These are phyloP conservation scores for Salix purpurea DNA, from an alignment of 345 rosid species.

Conservation along the genomic window DNA sequence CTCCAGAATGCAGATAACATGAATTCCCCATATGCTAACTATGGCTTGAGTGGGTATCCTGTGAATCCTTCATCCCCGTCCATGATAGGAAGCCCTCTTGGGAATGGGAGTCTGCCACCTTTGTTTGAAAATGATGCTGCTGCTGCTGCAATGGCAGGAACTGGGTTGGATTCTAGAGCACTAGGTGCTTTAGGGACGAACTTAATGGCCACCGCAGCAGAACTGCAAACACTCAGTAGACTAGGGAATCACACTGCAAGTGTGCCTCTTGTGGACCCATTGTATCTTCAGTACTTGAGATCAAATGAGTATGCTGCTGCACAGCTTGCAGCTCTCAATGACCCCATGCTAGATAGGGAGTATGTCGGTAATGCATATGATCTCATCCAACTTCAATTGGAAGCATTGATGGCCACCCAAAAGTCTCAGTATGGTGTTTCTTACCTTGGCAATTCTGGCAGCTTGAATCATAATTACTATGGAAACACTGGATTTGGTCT, in stretches of 20 bases:
- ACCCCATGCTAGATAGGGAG: constrained; percentile 41
- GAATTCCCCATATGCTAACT: constrained; percentile 41
- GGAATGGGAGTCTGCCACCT: constrained; percentile 44
- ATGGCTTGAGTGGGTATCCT: constrained; percentile 38
- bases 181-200: constrained; percentile 38
- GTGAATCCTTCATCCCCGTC: constrained; percentile 45
- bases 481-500: constrained; percentile 48
- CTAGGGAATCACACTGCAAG: constrained; percentile 37
- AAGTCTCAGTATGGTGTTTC: constrained; percentile 50
- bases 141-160: constrained; percentile 49
- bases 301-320: constrained; percentile 49
- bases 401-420: constrained; percentile 38
- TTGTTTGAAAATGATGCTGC: constrained; percentile 49
- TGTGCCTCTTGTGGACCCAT: constrained; percentile 38
- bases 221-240: constrained; percentile 39
- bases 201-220: constrained; percentile 43
- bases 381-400: constrained; percentile 52
- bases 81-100: constrained; percentile 42
- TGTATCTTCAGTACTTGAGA: constrained; percentile 44
- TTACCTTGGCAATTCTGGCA: constrained; percentile 41
- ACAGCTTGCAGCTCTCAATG: constrained; percentile 45
- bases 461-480: constrained; percentile 37
- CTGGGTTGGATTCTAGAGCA: constrained; percentile 42
- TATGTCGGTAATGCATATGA: constrained; percentile 48
- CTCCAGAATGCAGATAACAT: constrained; percentile 29